These are phyloP conservation scores for Edaphochlamys debaryana DNA, from an alignment of 139 green algal genomes.

Conservation along the genomic window DNA sequence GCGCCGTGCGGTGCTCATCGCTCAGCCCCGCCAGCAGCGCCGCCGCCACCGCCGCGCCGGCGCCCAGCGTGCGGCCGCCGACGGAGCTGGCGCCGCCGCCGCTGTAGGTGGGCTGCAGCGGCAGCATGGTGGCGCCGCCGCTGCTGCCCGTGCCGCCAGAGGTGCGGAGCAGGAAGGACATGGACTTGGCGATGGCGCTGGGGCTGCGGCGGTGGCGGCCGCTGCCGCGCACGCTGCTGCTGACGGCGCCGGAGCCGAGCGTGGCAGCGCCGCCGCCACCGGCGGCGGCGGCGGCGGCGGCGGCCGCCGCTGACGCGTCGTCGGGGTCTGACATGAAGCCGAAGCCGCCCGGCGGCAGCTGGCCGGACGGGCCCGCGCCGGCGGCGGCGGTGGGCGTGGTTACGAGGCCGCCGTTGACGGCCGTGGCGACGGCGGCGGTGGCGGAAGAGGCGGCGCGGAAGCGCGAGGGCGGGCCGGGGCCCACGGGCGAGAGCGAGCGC, in stretches of 20 bases:
- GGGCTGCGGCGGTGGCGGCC: neutral
- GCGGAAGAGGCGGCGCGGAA: too few species aligned
- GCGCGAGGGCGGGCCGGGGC: neutral
- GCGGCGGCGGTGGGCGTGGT: too few species aligned
- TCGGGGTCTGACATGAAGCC: too few species aligned
- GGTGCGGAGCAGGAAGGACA: slow-evolving; percentile 19
- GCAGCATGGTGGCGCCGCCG: neutral
- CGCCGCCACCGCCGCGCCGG: slow-evolving; percentile 17
- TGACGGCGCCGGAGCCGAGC: neutral
- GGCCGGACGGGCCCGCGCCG: too few species aligned
- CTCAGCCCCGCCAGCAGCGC: slow-evolving; percentile 14
- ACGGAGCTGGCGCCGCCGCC: neutral
- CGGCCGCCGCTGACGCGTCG: too few species aligned
- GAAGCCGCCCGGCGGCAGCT: too few species aligned
- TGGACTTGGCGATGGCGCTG: slow-evolving; percentile 9
- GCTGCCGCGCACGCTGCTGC: neutral
- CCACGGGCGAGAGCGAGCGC: slow-evolving; percentile 18
- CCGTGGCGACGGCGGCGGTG: too few species aligned
- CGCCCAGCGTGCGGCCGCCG: neutral
- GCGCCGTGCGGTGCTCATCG: slow-evolving; percentile 7
- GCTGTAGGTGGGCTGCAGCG: slow-evolving; percentile 4
- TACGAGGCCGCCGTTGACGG: too few species aligned
- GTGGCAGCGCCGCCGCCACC: too few species aligned
- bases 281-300: too few species aligned
- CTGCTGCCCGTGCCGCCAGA: neutral